Percentiles rank a stretch among this genome's conserved stretches.
phyloP scores from a whole-genome alignment of 257 asterid species.

The Gentiana straminea region DNA sequence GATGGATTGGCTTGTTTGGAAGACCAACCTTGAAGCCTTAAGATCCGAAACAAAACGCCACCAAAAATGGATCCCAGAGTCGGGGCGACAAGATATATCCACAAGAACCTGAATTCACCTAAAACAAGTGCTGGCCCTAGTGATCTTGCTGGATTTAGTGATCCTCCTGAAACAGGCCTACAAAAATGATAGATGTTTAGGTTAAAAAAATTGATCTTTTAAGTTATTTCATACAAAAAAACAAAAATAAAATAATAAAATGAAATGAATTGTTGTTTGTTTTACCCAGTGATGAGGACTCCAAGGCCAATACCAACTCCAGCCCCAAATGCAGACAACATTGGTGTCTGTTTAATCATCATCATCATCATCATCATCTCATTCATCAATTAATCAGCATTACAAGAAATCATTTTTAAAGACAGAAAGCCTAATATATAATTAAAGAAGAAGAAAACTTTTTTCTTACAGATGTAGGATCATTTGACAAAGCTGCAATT shows the following conservation, averaged over 20 bases:
- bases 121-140: slow-evolving; percentile 81
- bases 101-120: slow-evolving; percentile 45
- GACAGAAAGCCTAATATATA: too few species aligned
- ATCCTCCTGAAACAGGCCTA: slow-evolving; percentile 87
- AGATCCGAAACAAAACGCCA: slow-evolving; percentile 38
- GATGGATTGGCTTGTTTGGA: slow-evolving; percentile 17
- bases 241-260: too few species aligned
- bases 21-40: slow-evolving; percentile 83
- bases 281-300: slow-evolving; percentile 78
- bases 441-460: not conserved
- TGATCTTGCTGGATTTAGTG: slow-evolving; percentile 96
- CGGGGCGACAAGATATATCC: slow-evolving; percentile 83
- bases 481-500: slow-evolving; percentile 45
- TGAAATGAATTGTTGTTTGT: too few species aligned
- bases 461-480: slow-evolving; percentile 53
- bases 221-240: too few species aligned
- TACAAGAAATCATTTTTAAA: not conserved
- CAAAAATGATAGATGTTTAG: not conserved
- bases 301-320: slow-evolving; percentile 75
- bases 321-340: slow-evolving; percentile 51
- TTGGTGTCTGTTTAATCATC: slow-evolving; percentile 26
- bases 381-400: not conserved
- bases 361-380: not conserved
- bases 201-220: too few species aligned
- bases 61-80: slow-evolving; percentile 61